Evolutionary conservation across 2,329 filamentous ascomycete species (phyloP).

Genomic region (Ustulina deusta): DNA sequence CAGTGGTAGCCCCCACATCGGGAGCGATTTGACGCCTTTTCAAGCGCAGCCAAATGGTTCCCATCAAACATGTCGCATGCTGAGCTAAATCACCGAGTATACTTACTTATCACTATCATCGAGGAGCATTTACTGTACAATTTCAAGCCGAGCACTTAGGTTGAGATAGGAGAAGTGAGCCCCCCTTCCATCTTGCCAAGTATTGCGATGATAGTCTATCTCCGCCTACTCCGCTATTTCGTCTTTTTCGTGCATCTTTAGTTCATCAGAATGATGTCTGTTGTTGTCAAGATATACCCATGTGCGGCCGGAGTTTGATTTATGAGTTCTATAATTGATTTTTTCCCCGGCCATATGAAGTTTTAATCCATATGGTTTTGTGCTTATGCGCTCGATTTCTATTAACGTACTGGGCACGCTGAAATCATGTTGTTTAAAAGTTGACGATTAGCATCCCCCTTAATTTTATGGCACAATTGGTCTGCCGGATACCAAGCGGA

Average conservation of each 20-base stretch:
- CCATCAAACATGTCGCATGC: not conserved
- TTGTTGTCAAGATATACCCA: not conserved
- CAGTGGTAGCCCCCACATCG: no score
- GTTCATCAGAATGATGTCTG: not conserved
- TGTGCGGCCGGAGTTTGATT: no score
- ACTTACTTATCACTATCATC: not conserved
- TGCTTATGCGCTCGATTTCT: not conserved
- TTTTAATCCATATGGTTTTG: no score
- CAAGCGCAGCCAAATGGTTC: not conserved
- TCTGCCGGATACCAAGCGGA: not conserved
- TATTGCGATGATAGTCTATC: not conserved
- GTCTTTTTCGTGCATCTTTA: not conserved
- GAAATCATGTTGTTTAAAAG: not conserved
- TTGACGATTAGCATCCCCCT: not conserved
- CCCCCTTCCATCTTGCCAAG: not conserved
- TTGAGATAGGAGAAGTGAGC: not conserved
- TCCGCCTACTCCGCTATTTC: not conserved
- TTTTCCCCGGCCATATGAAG: not conserved
- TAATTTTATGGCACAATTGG: not conserved
- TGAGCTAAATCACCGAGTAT: not conserved
- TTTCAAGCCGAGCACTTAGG: not conserved
- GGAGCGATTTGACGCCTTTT: not conserved
- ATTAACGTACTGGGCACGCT: not conserved
- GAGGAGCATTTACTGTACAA: not conserved
- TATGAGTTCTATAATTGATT: not conserved